phyloP scores from a whole-genome alignment of 1,284 basidiomycete genomes.

The Cryptococcus neoformans region DNA sequence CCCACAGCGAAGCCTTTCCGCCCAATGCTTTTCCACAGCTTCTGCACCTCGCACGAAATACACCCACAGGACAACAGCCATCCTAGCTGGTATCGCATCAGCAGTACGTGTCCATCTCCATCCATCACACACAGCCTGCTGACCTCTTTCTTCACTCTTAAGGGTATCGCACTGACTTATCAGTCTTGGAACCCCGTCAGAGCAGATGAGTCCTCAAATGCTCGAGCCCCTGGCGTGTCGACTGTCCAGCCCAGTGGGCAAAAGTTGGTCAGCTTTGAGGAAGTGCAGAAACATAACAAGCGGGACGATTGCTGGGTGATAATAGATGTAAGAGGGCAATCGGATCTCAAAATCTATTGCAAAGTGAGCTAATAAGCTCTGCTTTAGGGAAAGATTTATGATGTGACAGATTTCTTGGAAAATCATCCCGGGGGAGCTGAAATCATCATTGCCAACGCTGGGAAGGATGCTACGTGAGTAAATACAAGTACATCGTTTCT shows the following conservation, averaged over 20 bases:
- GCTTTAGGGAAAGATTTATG: slow-evolving; percentile 45
- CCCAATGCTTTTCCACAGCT: no score
- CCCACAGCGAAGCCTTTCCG: no score
- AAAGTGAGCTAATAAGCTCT: neutral
- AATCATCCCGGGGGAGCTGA: slow-evolving; percentile 57
- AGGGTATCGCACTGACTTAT: slow-evolving; percentile 11
- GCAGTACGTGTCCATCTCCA: no score
- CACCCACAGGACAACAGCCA: no score
- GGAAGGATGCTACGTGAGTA: slow-evolving; percentile 58
- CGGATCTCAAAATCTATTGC: neutral
- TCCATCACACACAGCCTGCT: no score
- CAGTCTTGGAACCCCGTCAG: slow-evolving; percentile 2
- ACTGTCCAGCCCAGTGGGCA: slow-evolving; percentile 33
- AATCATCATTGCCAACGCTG: slow-evolving; percentile 56
- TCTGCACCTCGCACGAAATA: no score
- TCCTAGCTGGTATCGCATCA: no score
- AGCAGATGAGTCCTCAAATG: slow-evolving; percentile 9
- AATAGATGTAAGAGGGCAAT: slow-evolving; percentile 54
- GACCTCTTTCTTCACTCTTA: neutral
- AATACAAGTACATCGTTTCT: neutral
- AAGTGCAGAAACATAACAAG: slow-evolving; percentile 57
- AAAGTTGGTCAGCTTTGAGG: slow-evolving; percentile 51
- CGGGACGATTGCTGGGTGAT: slow-evolving; percentile 74
- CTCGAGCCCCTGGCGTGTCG: slow-evolving; percentile 1
- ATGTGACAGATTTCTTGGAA: slow-evolving; percentile 74